phyloP scores from a whole-genome alignment of 2,329 filamentous ascomycete species.

The Bipolaris victoriae region DNA sequence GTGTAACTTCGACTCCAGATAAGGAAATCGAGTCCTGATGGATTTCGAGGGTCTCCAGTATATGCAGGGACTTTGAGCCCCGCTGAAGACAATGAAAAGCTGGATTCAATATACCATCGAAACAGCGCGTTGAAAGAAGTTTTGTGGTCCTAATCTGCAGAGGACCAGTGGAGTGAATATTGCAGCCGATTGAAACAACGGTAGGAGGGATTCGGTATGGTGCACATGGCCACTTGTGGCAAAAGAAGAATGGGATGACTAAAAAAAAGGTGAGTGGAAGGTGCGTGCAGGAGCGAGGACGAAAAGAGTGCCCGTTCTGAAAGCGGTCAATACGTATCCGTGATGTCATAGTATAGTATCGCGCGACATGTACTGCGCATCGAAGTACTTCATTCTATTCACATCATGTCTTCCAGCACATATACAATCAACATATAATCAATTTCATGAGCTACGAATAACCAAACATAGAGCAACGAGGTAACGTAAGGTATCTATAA shows the following conservation, averaged over 20 bases:
- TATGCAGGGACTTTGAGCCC: constrained; percentile 4
- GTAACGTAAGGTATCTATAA: neutral
- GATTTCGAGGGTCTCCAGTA: neutral
- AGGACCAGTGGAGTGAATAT: constrained; percentile 10
- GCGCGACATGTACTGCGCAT: neutral
- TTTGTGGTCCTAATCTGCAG: constrained; percentile 11
- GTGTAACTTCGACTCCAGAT: neutral
- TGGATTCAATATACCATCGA: constrained; percentile 16
- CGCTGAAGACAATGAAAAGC: constrained; percentile 3
- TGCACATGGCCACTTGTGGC: no score
- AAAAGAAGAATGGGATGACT: neutral
- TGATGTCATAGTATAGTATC: neutral
- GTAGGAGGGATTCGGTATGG: neutral
- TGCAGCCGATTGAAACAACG: constrained; percentile 1
- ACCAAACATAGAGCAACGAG: neutral
- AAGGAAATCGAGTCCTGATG: neutral
- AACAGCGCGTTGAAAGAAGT: constrained; percentile 8
- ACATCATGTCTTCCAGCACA: neutral
- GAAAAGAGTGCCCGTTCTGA: neutral
- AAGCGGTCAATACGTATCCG: neutral
- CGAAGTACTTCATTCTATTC: neutral
- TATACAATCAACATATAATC: neutral
- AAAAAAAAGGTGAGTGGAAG: neutral
- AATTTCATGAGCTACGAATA: neutral
- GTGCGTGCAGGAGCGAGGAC: neutral